A percentile compares a stretch with the other conserved stretches of the same genome.
Conservation (phyloP, 2,329 filamentous ascomycete genomes). For the Penicillium sp. region DNA sequence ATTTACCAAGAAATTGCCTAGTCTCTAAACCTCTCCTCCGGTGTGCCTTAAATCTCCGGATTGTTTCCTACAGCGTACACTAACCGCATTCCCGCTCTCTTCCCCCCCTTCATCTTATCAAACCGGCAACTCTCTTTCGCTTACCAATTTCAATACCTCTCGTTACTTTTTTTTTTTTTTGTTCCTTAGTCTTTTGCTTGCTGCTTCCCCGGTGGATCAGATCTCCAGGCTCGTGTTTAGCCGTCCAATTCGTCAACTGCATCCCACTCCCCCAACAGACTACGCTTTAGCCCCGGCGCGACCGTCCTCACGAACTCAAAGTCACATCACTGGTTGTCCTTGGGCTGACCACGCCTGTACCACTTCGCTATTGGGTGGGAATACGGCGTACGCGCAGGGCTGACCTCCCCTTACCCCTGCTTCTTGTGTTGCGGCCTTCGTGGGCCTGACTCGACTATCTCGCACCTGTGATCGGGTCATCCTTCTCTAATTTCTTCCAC, state of each 20-base stretch:
- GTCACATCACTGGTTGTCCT: slow-evolving; percentile 20
- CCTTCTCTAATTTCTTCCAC: slow-evolving; percentile 9
- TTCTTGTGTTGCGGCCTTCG: slow-evolving; percentile 13
- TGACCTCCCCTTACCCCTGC: slow-evolving; percentile 14
- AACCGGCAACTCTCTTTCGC: slow-evolving; percentile 8
- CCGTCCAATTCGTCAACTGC: not conserved
- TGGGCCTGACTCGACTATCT: slow-evolving; percentile 14
- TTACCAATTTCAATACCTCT: slow-evolving; percentile 14
- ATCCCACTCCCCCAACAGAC: not conserved
- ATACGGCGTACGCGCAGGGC: slow-evolving; percentile 10
- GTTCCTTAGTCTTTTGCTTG: not conserved
- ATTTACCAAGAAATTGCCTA: slow-evolving; percentile 4
- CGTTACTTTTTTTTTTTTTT: slow-evolving; percentile 7
- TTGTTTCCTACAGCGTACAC: slow-evolving; percentile 4
- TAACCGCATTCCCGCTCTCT: slow-evolving; percentile 16
- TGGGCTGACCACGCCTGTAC: slow-evolving; percentile 13
- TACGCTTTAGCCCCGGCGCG: slow-evolving; percentile 27
- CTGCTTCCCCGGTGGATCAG: not conserved
- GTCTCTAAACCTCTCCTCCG: not conserved
- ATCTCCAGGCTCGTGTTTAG: slow-evolving; percentile 2
- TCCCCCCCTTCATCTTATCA: slow-evolving; percentile 7
- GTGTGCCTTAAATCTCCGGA: slow-evolving; percentile 22
- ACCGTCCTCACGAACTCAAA: slow-evolving; percentile 27
- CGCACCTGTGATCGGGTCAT: slow-evolving; percentile 9
- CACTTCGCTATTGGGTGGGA: slow-evolving; percentile 14